Percentiles rank a stretch among this genome's conserved stretches.
Conservation (phyloP, 768 basidiomycete genomes). For the Leucogyrophana mollusca region DNA sequence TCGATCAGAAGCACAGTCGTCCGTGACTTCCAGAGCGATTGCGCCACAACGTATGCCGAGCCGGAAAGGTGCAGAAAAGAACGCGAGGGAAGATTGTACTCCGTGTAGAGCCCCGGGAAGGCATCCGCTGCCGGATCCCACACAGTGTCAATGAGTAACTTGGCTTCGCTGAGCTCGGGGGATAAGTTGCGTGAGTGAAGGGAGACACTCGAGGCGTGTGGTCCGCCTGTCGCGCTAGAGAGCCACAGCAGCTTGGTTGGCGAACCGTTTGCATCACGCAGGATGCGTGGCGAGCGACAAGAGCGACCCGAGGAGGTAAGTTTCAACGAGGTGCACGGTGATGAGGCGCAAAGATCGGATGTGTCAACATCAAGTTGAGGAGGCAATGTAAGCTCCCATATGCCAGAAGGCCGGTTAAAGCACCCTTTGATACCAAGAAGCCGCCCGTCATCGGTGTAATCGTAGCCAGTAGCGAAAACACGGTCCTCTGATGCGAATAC, state of each 20-base stretch:
- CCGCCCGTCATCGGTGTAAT: constrained; percentile 54
- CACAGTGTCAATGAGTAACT: constrained; percentile 41
- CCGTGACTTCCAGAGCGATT: constrained; percentile 56
- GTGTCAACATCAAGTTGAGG: constrained; percentile 7
- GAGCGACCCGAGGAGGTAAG: constrained; percentile 44
- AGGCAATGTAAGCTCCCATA: constrained; percentile 49
- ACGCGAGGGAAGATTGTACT: constrained; percentile 41
- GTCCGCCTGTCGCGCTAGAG: constrained; percentile 52
- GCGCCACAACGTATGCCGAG: constrained; percentile 30
- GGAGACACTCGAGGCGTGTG: constrained; percentile 55
- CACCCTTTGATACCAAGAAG: constrained; percentile 59
- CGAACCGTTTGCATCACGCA: constrained; percentile 21
- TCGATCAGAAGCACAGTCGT: constrained; percentile 49
- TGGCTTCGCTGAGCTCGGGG: constrained; percentile 3
- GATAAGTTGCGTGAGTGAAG: constrained; percentile 45
- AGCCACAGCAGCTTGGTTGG: constrained; percentile 47
- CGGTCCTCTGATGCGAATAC: constrained; percentile 43
- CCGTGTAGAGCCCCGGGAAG: constrained; percentile 67
- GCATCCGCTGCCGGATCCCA: constrained; percentile 32
- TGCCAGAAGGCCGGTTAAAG: constrained; percentile 54
- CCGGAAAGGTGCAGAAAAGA: constrained; percentile 35
- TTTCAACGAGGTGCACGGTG: constrained; percentile 29
- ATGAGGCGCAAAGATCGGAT: constrained; percentile 3
- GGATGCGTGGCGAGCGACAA: constrained; percentile 59
- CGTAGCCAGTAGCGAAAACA: constrained; percentile 63